Conservation (phyloP, 371 early-diverging fungal genomes). For the Mucor mucedo region DNA sequence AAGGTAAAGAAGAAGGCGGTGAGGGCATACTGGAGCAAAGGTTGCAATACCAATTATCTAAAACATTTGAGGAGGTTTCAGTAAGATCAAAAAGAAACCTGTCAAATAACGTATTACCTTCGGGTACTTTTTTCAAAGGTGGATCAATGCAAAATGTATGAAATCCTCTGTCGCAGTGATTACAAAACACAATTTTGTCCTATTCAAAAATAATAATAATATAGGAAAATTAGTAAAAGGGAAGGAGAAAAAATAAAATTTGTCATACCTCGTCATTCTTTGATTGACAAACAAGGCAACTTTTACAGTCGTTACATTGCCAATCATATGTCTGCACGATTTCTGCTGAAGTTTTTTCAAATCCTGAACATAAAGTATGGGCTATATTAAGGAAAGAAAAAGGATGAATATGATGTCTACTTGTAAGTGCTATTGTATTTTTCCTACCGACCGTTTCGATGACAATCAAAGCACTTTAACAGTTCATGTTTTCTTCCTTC, state of each 20-base stretch:
- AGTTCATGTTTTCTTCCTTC: conserved; percentile 24
- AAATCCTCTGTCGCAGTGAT: conserved; percentile 42
- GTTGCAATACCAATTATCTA: conserved; percentile 51
- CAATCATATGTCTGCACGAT: conserved; percentile 48
- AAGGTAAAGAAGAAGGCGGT: conserved; percentile 31
- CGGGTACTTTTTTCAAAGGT: conserved; percentile 34
- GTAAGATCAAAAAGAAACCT: background rate
- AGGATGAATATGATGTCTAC: background rate
- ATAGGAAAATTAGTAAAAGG: conserved; percentile 8
- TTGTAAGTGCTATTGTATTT: background rate
- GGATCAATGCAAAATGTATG: conserved; percentile 46
- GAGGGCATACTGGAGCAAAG: conserved; percentile 40
- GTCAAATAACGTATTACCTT: conserved; percentile 33
- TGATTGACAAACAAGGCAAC: conserved; percentile 41
- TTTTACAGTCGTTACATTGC: conserved; percentile 55
- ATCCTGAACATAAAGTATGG: conserved; percentile 36
- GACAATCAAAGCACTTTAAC: conserved; percentile 42
- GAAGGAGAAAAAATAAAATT: conserved; percentile 1
- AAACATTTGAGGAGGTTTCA: conserved; percentile 1
- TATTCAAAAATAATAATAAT: conserved; percentile 10
- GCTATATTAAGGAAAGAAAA: conserved; percentile 23
- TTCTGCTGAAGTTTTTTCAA: conserved; percentile 28
- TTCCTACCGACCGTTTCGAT: conserved; percentile 44
- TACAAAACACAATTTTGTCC: conserved; percentile 42
- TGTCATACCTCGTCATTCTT: conserved; percentile 48